Evolutionary conservation across 2,329 filamentous ascomycete genomes (phyloP).

Genomic region (Chaetomiaceae sp.): DNA sequence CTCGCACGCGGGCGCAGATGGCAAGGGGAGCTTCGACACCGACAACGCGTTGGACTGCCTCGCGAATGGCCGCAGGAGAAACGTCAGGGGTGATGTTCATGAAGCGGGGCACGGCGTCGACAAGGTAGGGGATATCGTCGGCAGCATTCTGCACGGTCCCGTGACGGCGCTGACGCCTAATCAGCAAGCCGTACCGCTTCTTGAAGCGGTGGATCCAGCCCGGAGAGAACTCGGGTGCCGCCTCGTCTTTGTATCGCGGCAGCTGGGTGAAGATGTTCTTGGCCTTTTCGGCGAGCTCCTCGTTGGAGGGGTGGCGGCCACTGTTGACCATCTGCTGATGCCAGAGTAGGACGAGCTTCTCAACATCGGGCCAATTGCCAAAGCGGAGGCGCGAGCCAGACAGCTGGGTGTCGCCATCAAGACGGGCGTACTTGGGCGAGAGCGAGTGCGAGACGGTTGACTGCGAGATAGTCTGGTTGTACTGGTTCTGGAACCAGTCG

Average conservation of each 20-base stretch:
- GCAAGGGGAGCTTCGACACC: constrained; percentile 51
- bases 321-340: constrained; percentile 47
- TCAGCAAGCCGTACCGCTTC: constrained; percentile 56
- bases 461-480: constrained; percentile 57
- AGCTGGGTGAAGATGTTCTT: constrained; percentile 55
- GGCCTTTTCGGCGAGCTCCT: constrained; percentile 58
- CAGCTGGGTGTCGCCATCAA: constrained; percentile 57
- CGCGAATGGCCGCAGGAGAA: constrained; percentile 54
- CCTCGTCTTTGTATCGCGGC: constrained; percentile 56
- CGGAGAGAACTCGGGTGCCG: constrained; percentile 57
- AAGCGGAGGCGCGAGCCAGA: constrained; percentile 59
- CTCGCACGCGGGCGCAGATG: constrained; percentile 53
- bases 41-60: constrained; percentile 50
- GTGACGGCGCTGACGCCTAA: constrained; percentile 51
- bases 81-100: constrained; percentile 55
- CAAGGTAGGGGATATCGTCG: constrained; percentile 55
- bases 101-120: constrained; percentile 55
- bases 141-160: constrained; percentile 45
- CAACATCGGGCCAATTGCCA: constrained; percentile 60
- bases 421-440: constrained; percentile 56
- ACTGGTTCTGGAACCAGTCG: constrained; percentile 56
- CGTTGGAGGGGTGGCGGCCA: constrained; percentile 56
- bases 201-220: constrained; percentile 63
- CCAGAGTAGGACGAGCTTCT: constrained; percentile 53
- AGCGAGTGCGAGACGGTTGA: constrained; percentile 59